Base-by-base conservation (phyloP, 768 basidiomycete genomes). In the Trametes punicea region DNA sequence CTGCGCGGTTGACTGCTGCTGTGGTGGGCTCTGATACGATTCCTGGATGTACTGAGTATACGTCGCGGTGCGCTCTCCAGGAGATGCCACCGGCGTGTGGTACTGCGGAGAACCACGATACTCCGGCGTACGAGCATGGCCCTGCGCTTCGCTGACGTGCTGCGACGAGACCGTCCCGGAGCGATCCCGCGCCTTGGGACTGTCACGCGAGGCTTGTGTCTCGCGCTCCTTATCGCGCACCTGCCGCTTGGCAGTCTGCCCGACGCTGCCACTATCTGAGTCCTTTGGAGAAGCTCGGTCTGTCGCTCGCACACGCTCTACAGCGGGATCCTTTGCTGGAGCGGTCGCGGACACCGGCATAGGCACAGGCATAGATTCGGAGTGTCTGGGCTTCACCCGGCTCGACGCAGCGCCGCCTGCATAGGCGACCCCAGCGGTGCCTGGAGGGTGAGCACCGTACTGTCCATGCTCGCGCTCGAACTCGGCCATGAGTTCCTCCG, bases 401-500 rank as follows among this genome's bases (percentile, higher is more conserved):
- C 66, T 73, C 38, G 73, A 75, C 53, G 73, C 71, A 33, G 77
- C 76, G 60, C 77, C 76, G 51, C 77, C 77, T 40, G 77, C 77
- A 63, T 77, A 77, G 5, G 76, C 76, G 4, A 78, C 61, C 73
- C 79, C 72, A 51, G 74, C 69, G 51, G 71, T 72, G n/a, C 67
- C 68, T 15, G 60, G 71, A 61, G 64, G 67, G 64, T 63, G 71
- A 64, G 59, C 47, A 77, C 69, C 60, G 65, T 83, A 83, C 52
- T 84, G 81, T 59, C 81, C 70, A 68, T 87, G 84, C n/a, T 82
- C 83, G 39, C 81, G 79, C 65, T 89, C 87, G 58, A 88, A 85
- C 59, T 88, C 84, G 29, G 82, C 83, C 69, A 88, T 73, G 26
- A 88, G 75, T 60, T 88, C 83, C 31, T 82, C 81, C 0, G 86